A percentile compares a stretch with the other conserved stretches of the same genome.
These are phyloP conservation scores for Rhodotorula sp. DNA, from an alignment of 1,284 basidiomycete genomes.

Conservation along the genomic window DNA sequence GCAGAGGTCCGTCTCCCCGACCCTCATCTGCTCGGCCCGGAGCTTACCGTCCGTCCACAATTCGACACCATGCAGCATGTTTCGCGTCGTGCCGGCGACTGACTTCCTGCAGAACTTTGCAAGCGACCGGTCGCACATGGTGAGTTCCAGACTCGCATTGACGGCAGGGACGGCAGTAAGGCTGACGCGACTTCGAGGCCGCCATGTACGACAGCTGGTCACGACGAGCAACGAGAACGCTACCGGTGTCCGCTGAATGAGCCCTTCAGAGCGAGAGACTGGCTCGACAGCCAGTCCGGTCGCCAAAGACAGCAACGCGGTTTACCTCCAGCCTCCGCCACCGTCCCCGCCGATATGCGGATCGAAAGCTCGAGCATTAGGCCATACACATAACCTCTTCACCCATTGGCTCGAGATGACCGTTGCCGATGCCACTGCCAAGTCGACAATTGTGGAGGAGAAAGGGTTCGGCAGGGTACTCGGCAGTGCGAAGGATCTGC, in stretches of 20 bases:
- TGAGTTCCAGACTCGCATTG: constrained; percentile 44
- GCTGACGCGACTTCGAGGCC: no score
- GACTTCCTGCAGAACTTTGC: constrained; percentile 62
- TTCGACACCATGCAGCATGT: constrained; percentile 45
- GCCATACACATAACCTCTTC: constrained; percentile 62
- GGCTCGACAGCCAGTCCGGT: no score
- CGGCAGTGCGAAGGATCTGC: not conserved
- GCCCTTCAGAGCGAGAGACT: no score
- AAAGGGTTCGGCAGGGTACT: constrained; percentile 3
- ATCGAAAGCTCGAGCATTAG: constrained; percentile 50
- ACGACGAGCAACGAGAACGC: no score
- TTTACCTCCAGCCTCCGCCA: constrained; percentile 55
- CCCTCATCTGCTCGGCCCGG: not conserved
- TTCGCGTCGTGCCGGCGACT: constrained; percentile 57
- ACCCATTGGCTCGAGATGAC: constrained; percentile 60
- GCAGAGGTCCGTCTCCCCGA: constrained; percentile 4
- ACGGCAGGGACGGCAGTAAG: no score
- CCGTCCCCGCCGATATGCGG: constrained; percentile 59
- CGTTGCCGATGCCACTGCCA: not conserved
- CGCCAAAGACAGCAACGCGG: no score
- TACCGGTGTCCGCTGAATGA: no score
- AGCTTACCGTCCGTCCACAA: no score
- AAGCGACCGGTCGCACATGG: constrained; percentile 76
- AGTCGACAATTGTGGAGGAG: no score
- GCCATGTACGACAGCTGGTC: no score